Evolutionary conservation across 306 rosid species (phyloP).

Genomic region (Cucumis cinereus): DNA sequence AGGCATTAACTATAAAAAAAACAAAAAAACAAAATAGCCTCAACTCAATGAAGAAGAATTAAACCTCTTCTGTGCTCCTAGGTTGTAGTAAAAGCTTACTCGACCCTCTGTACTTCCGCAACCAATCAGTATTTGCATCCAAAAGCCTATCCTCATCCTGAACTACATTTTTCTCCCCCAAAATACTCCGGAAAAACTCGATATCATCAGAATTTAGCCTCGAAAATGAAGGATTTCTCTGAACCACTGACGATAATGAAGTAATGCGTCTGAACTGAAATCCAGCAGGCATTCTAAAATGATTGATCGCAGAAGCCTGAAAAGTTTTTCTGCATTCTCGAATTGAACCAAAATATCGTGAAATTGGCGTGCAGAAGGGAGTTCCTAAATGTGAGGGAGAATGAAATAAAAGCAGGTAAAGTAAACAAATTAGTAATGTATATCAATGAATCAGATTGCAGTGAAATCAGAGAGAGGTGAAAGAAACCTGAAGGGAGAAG

Average conservation of each 20-base stretch:
- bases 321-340: constrained; percentile 13
- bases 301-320: constrained; percentile 3
- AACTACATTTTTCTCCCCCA: constrained; percentile 67
- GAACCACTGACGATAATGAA: constrained; percentile 26
- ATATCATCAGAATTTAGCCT: constrained; percentile 54
- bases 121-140: constrained; percentile 78
- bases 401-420: neutral
- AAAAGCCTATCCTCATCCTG: constrained; percentile 67
- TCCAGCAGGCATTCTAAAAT: constrained; percentile 12
- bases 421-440: neutral
- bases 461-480: neutral
- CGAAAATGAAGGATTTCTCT: constrained; percentile 51
- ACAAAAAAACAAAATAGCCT: neutral
- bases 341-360: neutral
- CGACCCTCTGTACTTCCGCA: constrained; percentile 72
- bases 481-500: constrained; percentile 21
- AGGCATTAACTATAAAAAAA: neutral
- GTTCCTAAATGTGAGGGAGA: neutral
- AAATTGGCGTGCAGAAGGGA: neutral
- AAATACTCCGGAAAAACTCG: constrained; percentile 41
- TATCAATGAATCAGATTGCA: neutral
- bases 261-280: constrained; percentile 27
- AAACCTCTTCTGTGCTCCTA: constrained; percentile 65
- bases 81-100: constrained; percentile 74
- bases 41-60: constrained; percentile 9